Evolutionary conservation across 2,329 filamentous ascomycete genomes (phyloP), one percentile per base, ranked within the genome.

Genomic region (Sporothrix protearum): DNA sequence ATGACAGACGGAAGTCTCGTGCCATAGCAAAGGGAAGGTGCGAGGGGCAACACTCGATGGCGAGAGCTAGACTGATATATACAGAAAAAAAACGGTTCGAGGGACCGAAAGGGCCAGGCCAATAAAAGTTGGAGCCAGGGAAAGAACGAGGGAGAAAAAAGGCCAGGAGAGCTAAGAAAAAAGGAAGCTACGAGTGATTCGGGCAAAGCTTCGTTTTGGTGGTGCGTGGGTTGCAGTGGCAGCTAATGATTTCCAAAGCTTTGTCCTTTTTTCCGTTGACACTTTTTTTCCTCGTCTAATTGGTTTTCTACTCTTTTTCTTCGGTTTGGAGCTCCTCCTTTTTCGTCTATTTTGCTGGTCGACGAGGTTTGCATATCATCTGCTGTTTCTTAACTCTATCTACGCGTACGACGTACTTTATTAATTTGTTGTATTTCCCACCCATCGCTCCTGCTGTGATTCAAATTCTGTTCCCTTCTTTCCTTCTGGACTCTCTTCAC

Each of bases 1-100:
- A 78, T 74, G 72, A 59, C 68, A 73, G 72, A 70, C 70, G 45
- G 55, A 76, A 79, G 78, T 80, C 80, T 82, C 80, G 80, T 82
- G 80, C 81, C 81, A 82, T 82, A 76, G 76, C 76, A 79, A 72
- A 76, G 76, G 76, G 79, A 72, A 73, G 71, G 72, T 57, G 76
- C 76, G 78, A 78, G 79, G 78, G 80, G 77, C 75, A 77, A 74
- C 73, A 74, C 71, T 73, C 76, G 76, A 77, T 28, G 61, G 69
- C 68, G 68, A 63, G 70, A 73, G 70, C 66, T 73, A 73, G 73
- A 72, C 73, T 73, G 72, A 73, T 74, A 74, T 75, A 73, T 73
- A 69, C 22, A 64, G 19, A 64, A 55, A 64, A 66, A 69, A 70
- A 64, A 69, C 59, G 55, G 59, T 66, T 53, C 36, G 51, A 47